Base-by-base conservation (phyloP, 331 rosid species). In the Dryas integrifolia region DNA sequence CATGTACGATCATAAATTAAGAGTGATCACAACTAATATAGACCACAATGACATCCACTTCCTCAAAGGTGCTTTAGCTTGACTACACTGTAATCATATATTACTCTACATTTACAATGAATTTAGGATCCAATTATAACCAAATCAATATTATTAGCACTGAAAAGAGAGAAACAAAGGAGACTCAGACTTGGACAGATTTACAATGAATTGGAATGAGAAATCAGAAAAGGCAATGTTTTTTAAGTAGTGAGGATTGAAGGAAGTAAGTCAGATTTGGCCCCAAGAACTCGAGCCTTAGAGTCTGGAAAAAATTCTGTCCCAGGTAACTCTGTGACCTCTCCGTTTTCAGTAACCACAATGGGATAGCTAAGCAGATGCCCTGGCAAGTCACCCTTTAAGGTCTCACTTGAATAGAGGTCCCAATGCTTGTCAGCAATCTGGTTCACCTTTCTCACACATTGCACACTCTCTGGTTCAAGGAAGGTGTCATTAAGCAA, bases 331-430 rank as follows among this genome's bases (percentile, higher is more conserved):
- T 58, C 53, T 6, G 71, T 76, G 26, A 81, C 76, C 53, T 81
- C 78, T 63, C 88, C 88, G 5, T 67, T 65, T 64, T 58, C 69
- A 9, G 66, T 44, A 11, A 81, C 56, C 26, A 52, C 35, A 44
- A 82, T 68, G 67, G 84, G 88, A 70, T 82, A 79, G 75, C 76
- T 76, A 18, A 85, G 75, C 76, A 85, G 69, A 78, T 85, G 86
- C 40, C 84, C 73, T 0, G 88, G 82, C 66, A 82, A 69, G 77
- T 85, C 82, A 65, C 51, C 50, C 24, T 72, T 82, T 1, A 72
- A 47, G 57, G 75, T 72, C 63, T 80, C 77, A 9, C 76, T 13
- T 6, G 60, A 44, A 53, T 75, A 84, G 66, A 49, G 70, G 16
- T 79, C 75, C 88, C 86, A 79, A 16, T 69, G 26, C 24, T 64